phyloP scores from a whole-genome alignment of 441 rosid genomes.

The Syzygium syzygioides region DNA sequence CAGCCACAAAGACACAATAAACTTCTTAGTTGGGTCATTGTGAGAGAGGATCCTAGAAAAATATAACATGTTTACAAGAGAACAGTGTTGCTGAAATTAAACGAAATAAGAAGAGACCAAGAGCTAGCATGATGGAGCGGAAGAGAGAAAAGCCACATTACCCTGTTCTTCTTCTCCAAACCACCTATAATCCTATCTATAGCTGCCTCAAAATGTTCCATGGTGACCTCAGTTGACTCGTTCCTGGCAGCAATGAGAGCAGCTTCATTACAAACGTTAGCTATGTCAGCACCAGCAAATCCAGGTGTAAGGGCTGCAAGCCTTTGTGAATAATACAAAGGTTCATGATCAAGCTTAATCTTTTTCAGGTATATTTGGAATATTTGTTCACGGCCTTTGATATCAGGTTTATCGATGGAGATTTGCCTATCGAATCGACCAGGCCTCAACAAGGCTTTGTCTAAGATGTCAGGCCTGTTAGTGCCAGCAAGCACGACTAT shows the following conservation, averaged over 20 bases:
- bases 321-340: constrained; percentile 60
- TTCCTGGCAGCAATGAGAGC: constrained; percentile 68
- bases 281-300: constrained; percentile 81
- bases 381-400: constrained; percentile 73
- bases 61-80: neutral
- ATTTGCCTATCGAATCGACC: constrained; percentile 77
- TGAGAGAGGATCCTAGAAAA: neutral
- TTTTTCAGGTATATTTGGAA: constrained; percentile 54
- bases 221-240: constrained; percentile 33
- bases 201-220: constrained; percentile 71
- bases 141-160: constrained; percentile 10
- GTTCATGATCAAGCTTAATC: constrained; percentile 57
- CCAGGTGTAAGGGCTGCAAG: constrained; percentile 80
- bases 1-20: neutral
- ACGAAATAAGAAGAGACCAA: neutral
- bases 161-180: constrained; percentile 71
- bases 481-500: constrained; percentile 79
- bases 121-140: neutral
- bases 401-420: constrained; percentile 69
- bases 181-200: constrained; percentile 79
- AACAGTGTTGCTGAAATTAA: neutral
- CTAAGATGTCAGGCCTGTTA: constrained; percentile 76
- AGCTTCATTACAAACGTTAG: constrained; percentile 72
- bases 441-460: constrained; percentile 65
- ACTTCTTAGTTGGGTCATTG: neutral